These are phyloP conservation scores for Aspergillus panamensis DNA, from an alignment of 495 filamentous ascomycete species.

Conservation along the genomic window DNA sequence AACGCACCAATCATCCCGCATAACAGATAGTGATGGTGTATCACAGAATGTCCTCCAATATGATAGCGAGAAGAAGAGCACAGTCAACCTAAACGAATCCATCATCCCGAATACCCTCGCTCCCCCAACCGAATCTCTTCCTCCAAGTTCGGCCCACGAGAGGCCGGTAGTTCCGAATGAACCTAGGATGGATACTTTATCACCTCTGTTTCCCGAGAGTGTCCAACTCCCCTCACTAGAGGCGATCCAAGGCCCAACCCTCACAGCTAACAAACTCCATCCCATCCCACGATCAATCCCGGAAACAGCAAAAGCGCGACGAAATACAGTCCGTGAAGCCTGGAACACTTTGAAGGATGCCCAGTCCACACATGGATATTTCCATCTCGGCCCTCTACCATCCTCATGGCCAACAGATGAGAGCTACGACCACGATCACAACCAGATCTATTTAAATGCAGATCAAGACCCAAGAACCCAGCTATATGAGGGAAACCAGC, in stretches of 20 bases:
- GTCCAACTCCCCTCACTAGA: slow-evolving; percentile 15
- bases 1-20: slow-evolving; percentile 21
- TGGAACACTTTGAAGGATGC: slow-evolving; percentile 28
- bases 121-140: background rate
- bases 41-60: background rate
- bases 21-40: slow-evolving; percentile 9
- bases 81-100: background rate
- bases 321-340: slow-evolving; percentile 28
- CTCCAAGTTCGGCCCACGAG: background rate
- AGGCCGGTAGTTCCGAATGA: background rate
- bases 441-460: slow-evolving; percentile 5
- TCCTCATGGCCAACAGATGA: slow-evolving; percentile 27
- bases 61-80: slow-evolving; percentile 1
- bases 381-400: slow-evolving; percentile 34
- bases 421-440: background rate
- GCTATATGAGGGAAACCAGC: background rate
- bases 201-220: background rate
- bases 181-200: background rate
- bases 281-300: slow-evolving; percentile 1
- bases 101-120: background rate
- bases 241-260: slow-evolving; percentile 5
- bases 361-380: slow-evolving; percentile 9
- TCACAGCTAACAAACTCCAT: background rate
- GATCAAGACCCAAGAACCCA: background rate
- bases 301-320: slow-evolving; percentile 18